Evolutionary conservation across 345 rosid genomes (phyloP).

Genomic region (Salix brachista): DNA sequence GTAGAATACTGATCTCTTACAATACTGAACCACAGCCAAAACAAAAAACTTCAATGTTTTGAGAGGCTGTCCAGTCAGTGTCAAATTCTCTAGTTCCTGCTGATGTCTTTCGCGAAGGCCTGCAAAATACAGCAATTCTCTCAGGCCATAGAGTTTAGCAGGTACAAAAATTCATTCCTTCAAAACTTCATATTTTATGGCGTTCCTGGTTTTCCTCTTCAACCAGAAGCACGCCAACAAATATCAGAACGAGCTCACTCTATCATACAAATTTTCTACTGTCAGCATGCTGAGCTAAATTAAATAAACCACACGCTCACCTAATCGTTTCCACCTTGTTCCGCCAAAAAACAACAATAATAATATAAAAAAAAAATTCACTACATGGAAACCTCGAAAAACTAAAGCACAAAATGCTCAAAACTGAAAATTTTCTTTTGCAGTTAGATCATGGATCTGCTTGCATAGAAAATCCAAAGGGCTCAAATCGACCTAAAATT

Average conservation of each 20-base stretch:
- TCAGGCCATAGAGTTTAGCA: neutral
- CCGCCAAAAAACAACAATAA: neutral
- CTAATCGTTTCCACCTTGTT: neutral
- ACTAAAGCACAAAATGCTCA: neutral
- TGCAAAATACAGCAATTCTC: conserved; percentile 24
- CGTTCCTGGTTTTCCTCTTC: neutral
- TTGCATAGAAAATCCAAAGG: neutral
- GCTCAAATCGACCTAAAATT: neutral
- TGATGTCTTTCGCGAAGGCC: conserved; percentile 59
- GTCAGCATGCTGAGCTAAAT: neutral
- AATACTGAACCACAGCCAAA: conserved; percentile 55
- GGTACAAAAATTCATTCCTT: neutral
- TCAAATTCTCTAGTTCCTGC: conserved; percentile 64
- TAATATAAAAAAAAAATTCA: no score
- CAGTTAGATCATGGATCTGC: neutral
- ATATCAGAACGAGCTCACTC: neutral
- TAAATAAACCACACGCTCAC: neutral
- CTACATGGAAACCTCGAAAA: neutral
- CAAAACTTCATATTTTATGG: neutral
- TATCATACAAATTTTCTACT: neutral
- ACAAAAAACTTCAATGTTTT: conserved; percentile 66
- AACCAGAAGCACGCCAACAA: no score
- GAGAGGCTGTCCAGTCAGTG: conserved; percentile 63
- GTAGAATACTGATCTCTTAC: conserved; percentile 43
- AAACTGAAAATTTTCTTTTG: neutral